phyloP scores from a whole-genome alignment of 2,329 filamentous ascomycete genomes.

The Zymoseptoria passerinii region DNA sequence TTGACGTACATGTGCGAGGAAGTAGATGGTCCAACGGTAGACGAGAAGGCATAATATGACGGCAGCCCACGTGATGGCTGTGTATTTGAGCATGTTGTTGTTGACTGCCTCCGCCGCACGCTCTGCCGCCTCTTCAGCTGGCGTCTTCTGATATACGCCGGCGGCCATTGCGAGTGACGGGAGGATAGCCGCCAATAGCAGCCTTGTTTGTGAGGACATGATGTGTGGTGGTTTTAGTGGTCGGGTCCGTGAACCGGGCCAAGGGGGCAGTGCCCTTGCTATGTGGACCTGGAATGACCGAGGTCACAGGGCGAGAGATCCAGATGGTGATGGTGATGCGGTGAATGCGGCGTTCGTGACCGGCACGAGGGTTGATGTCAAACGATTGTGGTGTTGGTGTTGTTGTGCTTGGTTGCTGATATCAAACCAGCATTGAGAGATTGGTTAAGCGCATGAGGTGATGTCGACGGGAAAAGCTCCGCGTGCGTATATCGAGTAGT shows the following conservation, averaged over 20 bases:
- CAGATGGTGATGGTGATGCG: neutral
- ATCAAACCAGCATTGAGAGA: neutral
- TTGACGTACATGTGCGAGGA: slow-evolving; percentile 61
- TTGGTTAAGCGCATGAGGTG: neutral
- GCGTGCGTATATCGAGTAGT: neutral
- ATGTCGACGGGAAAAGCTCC: neutral
- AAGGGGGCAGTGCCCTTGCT: neutral
- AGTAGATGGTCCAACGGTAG: slow-evolving; percentile 56
- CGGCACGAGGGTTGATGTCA: neutral
- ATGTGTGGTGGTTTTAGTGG: neutral
- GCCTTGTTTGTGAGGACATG: slow-evolving; percentile 11
- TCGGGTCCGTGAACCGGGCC: neutral
- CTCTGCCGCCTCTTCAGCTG: slow-evolving; percentile 8
- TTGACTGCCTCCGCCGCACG: slow-evolving; percentile 17
- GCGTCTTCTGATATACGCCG: neutral
- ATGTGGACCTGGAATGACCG: neutral
- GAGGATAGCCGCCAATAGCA: slow-evolving; percentile 11
- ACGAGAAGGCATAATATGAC: slow-evolving; percentile 55
- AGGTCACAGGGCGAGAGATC: neutral
- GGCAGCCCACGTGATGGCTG: slow-evolving; percentile 47
- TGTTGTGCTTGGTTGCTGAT: neutral
- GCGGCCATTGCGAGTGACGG: slow-evolving; percentile 7
- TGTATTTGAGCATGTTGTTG: slow-evolving; percentile 28
- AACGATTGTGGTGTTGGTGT: neutral
- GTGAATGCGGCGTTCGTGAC: neutral